phyloP scores from a whole-genome alignment of 805 yeast genomes.

The Ogataea parapolymorpha region DNA sequence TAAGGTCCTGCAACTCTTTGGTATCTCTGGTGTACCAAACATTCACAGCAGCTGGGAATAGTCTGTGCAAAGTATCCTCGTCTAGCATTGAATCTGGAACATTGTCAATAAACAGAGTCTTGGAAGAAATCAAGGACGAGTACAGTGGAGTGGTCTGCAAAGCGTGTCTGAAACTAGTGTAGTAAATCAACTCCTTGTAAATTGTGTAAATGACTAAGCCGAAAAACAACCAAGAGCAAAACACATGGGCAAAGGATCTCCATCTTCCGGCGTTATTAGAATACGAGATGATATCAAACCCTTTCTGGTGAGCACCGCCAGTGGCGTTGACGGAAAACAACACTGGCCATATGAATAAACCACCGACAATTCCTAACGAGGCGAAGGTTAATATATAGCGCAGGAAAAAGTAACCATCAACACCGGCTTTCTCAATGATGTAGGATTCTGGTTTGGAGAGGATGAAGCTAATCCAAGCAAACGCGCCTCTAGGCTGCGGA shows the following conservation, averaged over 20 bases:
- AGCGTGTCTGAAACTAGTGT: conserved; percentile 69
- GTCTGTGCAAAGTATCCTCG: conserved; percentile 49
- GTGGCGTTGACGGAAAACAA: conserved; percentile 74
- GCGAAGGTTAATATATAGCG: conserved; percentile 60
- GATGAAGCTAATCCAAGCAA: conserved; percentile 54
- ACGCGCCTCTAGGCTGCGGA: conserved; percentile 41
- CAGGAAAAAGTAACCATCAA: conserved; percentile 74
- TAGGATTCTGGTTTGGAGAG: conserved; percentile 56
- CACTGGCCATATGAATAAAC: conserved; percentile 60
- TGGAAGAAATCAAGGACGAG: conserved; percentile 64
- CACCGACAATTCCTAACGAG: conserved; percentile 49
- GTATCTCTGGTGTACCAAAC: conserved; percentile 66
- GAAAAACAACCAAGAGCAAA: conserved; percentile 70
- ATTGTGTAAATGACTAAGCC: conserved; percentile 63
- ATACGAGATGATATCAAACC: conserved; percentile 64
- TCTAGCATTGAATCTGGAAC: conserved; percentile 45
- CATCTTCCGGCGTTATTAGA: conserved; percentile 61
- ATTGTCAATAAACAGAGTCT: conserved; percentile 71
- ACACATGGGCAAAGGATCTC: conserved; percentile 71
- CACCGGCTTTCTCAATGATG: conserved; percentile 64
- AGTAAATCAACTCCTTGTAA: conserved; percentile 71
- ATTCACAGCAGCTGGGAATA: conserved; percentile 61
- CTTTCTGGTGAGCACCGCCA: conserved; percentile 51
- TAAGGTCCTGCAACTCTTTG: conserved; percentile 50
- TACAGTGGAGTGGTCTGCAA: conserved; percentile 70